phyloP scores from a whole-genome alignment of 495 filamentous ascomycete species.

The Sporormia fimetaria region DNA sequence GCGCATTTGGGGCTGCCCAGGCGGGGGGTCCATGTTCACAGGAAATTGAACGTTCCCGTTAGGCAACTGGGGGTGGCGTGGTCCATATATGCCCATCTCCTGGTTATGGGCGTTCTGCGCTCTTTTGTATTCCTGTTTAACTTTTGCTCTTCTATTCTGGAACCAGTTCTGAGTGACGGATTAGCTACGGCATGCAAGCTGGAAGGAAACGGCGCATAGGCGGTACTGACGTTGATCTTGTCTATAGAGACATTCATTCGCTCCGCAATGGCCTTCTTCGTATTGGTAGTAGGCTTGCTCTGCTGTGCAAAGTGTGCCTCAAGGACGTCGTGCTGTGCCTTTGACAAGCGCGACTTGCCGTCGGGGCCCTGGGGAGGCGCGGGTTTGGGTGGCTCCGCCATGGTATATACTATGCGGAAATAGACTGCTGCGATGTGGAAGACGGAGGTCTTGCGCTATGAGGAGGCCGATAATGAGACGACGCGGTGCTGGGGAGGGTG shows the following conservation, averaged over 20 bases:
- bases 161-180: slow-evolving; percentile 34
- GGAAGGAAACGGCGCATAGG: background rate
- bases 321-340: slow-evolving; percentile 36
- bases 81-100: slow-evolving; percentile 20
- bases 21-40: slow-evolving; percentile 8
- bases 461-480: too few species aligned
- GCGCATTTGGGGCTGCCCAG: slow-evolving; percentile 7
- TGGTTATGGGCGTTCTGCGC: slow-evolving; percentile 22
- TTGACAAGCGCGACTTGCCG: slow-evolving; percentile 35
- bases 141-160: slow-evolving; percentile 36
- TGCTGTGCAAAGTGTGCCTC: slow-evolving; percentile 32
- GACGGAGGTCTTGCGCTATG: too few species aligned
- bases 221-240: slow-evolving; percentile 35
- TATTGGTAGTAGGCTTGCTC: slow-evolving; percentile 32
- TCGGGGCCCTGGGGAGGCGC: too few species aligned
- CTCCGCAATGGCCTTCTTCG: slow-evolving; percentile 35
- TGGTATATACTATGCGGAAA: too few species aligned
- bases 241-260: slow-evolving; percentile 32
- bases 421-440: too few species aligned
- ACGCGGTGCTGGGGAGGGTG: too few species aligned
- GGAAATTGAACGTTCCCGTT: slow-evolving; percentile 10
- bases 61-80: slow-evolving; percentile 14
- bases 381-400: too few species aligned
- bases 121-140: slow-evolving; percentile 37
- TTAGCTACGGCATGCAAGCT: slow-evolving; percentile 5